Base-by-base conservation (phyloP, 2,329 filamentous ascomycete species). In the Phyllosticta paracitricarpa region DNA sequence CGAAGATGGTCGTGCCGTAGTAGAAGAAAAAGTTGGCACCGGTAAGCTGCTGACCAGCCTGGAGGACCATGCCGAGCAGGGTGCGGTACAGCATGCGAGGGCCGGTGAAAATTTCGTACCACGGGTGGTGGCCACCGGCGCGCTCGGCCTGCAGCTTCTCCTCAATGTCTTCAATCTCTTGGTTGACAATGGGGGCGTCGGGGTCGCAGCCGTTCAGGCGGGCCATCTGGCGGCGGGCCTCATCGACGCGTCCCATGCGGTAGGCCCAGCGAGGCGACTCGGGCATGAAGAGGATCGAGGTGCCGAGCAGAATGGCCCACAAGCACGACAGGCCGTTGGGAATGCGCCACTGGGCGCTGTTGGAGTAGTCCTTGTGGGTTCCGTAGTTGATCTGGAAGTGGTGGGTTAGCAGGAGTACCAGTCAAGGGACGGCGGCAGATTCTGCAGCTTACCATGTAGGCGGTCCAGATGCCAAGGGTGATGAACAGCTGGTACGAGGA, bases 21-120 rank as follows among this genome's bases (percentile, higher is more conserved):
- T 78, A 78, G 72, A 87, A 87, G 76, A 84, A 86, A 73, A 84
- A 87, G 73, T 87, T 87, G 62, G 82, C 84, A 33, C 86, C 86
- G 0, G 85, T 88, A 2, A 89, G 76, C 68, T 89, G 86, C 71
- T 89, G 85, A 4, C 85, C 81, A 52, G 83, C 81, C 71, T 88
- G 84, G 1, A 89, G 79, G 26, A 56, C 40, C 61, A 62, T 62
- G 35, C 17, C 86, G 0, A 89, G 78, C 0, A 83, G 56, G 0
- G 84, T 86, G 30, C 86, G 81, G 71, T 88, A 84, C 5, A 82
- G 66, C 79, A 89, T 91, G 65, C 84, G 85, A 66, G 85, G 86
- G 65, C 81, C 78, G 61, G 82, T 81, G 65, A 91, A 79, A 67
- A 84, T 82, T 67, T 89, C 86, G 63, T 89, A 72, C 70, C 70